phyloP scores from a whole-genome alignment of 1,284 basidiomycete genomes.

The Athelia sp. region DNA sequence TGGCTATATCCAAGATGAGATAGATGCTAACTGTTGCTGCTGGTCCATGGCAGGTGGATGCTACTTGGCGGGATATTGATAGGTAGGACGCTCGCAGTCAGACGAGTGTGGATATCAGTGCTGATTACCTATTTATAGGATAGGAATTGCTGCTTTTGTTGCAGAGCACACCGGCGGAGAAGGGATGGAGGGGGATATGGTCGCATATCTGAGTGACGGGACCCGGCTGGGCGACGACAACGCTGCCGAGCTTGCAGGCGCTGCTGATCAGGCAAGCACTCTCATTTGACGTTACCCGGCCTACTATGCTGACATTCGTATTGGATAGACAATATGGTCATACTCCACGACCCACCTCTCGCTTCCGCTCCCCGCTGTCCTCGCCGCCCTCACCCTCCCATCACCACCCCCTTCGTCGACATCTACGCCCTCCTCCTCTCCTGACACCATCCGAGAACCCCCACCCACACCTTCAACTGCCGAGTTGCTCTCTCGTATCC shows the following conservation, averaged over 20 bases:
- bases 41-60: conserved; percentile 43
- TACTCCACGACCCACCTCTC: conserved; percentile 78
- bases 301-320: background rate
- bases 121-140: conserved; percentile 29
- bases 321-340: conserved; percentile 60
- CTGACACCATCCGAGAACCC: too few relatives aligned
- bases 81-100: conserved; percentile 35
- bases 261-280: conserved; percentile 59
- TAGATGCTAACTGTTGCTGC: background rate
- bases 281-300: conserved; percentile 6
- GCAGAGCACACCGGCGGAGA: conserved; percentile 64
- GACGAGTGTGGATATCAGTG: conserved; percentile 1
- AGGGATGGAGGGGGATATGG: conserved; percentile 44
- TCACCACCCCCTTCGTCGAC: too few relatives aligned
- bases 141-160: conserved; percentile 62
- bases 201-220: conserved; percentile 75
- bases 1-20: too few relatives aligned
- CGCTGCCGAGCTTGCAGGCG: conserved; percentile 65
- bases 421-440: too few relatives aligned
- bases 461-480: too few relatives aligned
- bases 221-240: conserved; percentile 62
- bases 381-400: too few relatives aligned
- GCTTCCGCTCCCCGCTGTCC: conserved; percentile 54
- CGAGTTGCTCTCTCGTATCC: conserved; percentile 13
- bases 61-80: conserved; percentile 68